Conservation (phyloP, 176 grass and related monocot genomes). For the Zizania latifolia region DNA sequence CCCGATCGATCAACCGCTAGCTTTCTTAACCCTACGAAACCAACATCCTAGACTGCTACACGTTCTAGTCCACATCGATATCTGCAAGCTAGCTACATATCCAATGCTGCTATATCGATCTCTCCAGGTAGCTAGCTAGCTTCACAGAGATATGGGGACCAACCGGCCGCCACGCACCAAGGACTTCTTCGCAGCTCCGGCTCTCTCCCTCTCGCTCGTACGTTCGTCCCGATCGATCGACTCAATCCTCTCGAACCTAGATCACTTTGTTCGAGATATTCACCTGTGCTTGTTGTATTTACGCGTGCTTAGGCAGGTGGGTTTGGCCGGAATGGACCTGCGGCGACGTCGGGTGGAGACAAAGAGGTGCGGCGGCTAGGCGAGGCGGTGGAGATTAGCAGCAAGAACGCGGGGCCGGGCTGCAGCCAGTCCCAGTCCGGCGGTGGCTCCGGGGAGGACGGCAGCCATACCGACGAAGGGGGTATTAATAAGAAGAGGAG, state of each 20-base stretch:
- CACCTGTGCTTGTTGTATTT: not conserved
- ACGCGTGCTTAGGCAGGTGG: slow-evolving; percentile 46
- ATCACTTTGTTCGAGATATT: not conserved
- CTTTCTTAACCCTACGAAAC: not conserved
- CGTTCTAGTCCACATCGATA: too few species aligned
- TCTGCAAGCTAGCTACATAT: too few species aligned
- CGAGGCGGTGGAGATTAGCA: slow-evolving; percentile 38
- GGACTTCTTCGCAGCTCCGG: slow-evolving; percentile 72
- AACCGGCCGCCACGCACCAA: slow-evolving; percentile 31
- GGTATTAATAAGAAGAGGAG: slow-evolving; percentile 49
- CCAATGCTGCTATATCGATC: too few species aligned
- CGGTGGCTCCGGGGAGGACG: slow-evolving; percentile 38
- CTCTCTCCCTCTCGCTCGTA: slow-evolving; percentile 85
- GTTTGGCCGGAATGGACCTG: slow-evolving; percentile 38
- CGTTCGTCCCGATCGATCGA: slow-evolving; percentile 26
- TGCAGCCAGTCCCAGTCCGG: slow-evolving; percentile 14
- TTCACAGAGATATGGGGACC: slow-evolving; percentile 40
- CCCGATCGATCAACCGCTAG: not conserved
- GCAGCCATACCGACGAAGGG: not conserved
- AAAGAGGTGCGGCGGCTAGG: slow-evolving; percentile 27
- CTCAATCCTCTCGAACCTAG: not conserved
- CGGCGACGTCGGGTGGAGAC: slow-evolving; percentile 10
- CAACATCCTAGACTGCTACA: too few species aligned
- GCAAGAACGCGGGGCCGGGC: slow-evolving; percentile 45
- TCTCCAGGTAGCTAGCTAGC: too few species aligned